Conservation (phyloP, 192 early-diverging fungal genomes). For the Cetraspora pellucida region DNA sequence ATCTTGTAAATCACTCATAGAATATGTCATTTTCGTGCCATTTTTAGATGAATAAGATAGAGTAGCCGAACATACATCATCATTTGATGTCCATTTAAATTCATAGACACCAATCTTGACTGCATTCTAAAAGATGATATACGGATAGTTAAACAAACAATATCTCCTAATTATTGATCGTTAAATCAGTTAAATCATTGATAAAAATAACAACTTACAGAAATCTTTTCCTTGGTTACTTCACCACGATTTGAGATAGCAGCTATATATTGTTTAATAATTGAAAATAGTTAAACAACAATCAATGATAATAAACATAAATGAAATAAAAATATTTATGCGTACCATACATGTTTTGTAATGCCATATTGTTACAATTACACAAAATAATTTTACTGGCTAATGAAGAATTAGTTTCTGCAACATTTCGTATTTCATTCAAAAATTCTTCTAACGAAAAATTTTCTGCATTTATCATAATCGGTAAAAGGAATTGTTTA, state of each 20-base stretch:
- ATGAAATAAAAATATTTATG: neutral
- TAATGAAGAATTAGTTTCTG: neutral
- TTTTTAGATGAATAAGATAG: slow-evolving; percentile 6
- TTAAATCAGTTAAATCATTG: no score
- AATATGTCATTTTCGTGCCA: neutral
- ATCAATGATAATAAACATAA: neutral
- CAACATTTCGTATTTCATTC: neutral
- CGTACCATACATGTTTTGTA: slow-evolving; percentile 27
- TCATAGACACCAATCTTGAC: slow-evolving; percentile 19
- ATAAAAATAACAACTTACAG: no score
- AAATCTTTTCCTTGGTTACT: slow-evolving; percentile 26
- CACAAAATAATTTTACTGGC: slow-evolving; percentile 26
- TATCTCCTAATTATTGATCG: no score
- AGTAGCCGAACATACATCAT: slow-evolving; percentile 15
- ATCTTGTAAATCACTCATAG: slow-evolving; percentile 27
- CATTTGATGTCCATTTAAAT: slow-evolving; percentile 20
- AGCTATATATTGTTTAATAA: neutral
- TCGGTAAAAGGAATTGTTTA: slow-evolving; percentile 24
- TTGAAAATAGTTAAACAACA: neutral
- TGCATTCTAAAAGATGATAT: slow-evolving; percentile 11
- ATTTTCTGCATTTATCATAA: neutral
- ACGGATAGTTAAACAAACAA: no score
- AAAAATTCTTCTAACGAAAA: neutral
- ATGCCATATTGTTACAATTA: slow-evolving; percentile 25
- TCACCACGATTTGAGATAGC: slow-evolving; percentile 11